Evolutionary conservation across 345 rosid genomes (phyloP), one percentile per base, ranked within the genome.

Genomic region (Triadica sebifera): DNA sequence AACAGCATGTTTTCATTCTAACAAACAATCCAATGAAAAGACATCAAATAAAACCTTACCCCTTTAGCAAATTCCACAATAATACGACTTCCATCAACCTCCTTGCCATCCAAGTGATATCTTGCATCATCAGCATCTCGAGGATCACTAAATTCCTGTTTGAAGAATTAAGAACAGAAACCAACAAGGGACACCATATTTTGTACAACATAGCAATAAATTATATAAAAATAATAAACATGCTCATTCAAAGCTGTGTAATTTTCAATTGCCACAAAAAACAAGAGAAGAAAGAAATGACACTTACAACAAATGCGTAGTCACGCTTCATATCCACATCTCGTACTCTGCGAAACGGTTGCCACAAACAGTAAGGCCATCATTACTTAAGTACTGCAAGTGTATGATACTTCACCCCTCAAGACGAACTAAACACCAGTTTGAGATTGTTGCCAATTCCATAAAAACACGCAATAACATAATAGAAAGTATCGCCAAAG

Each of bases 251-350:
- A 29, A 50, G 24, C 29, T n/a, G 11, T 17, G 1, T 17, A 52
- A 5, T 12, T 25, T 3, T n/a, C 17, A 41, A 61, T 29, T 37
- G 24, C 25, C 41, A n/a, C 4, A 43, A 53, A n/a, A 68, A 0
- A 61, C 20, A 65, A 16, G 7, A 75, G 66, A 63, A 29, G 53
- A 17, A 52, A 49, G 37, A 15, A 13, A 73, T 56, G 22, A 22
- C 78, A 89, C 96, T 75, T 94, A 94, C 98, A 87, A 94, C 97
- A 87, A 94, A 94, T 77, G 98, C 97, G 65, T 86, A 94, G 87
- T 94, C 97, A 60, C 94, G 96, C 98, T 94, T 94, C 97, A 94
- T 90, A 88, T 94, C 98, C 94, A 94, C 97, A 84, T 91, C 92
- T 65, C 97, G 97, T 74, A 92, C 84, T 94, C 98, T 94, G 97